These are phyloP conservation scores for Grigorovia humatica DNA, from an alignment of 805 yeast species.

Conservation along the genomic window DNA sequence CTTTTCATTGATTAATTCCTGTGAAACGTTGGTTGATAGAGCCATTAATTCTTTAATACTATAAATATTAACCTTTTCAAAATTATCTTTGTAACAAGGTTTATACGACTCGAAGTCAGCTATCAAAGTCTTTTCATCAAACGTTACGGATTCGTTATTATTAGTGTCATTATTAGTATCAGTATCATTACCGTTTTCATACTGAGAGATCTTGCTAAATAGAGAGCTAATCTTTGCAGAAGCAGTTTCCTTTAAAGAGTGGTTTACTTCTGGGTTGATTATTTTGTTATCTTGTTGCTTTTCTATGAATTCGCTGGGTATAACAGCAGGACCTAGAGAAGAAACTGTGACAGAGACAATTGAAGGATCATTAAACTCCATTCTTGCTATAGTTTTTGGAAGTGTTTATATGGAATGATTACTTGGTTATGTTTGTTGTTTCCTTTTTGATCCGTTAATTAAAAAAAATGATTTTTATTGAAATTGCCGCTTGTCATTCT, in stretches of 20 bases:
- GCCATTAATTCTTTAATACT: slow-evolving; percentile 22
- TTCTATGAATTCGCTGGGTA: background rate
- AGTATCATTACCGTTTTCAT: too few species aligned
- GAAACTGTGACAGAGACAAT: slow-evolving; percentile 8
- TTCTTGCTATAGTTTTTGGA: slow-evolving; percentile 1
- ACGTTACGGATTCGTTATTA: slow-evolving; percentile 2
- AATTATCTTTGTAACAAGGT: slow-evolving; percentile 4
- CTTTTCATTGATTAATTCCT: slow-evolving; percentile 27
- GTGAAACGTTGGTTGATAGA: slow-evolving; percentile 15
- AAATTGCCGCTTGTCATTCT: too few species aligned
- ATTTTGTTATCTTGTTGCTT: background rate
- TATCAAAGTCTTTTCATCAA: background rate
- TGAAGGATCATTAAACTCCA: slow-evolving; percentile 18
- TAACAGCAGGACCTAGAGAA: background rate
- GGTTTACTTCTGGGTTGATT: background rate
- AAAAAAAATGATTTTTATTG: too few species aligned
- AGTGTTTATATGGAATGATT: too few species aligned
- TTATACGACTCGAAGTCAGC: slow-evolving; percentile 15
- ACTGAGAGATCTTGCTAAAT: background rate
- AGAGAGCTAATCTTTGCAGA: background rate
- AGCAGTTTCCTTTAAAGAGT: background rate
- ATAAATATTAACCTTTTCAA: slow-evolving; percentile 14
- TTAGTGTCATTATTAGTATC: background rate
- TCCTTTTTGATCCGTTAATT: background rate
- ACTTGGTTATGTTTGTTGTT: background rate